Evolutionary conservation across 1,284 basidiomycete species (phyloP).

Genomic region (Lignosus rhinocerotis): DNA sequence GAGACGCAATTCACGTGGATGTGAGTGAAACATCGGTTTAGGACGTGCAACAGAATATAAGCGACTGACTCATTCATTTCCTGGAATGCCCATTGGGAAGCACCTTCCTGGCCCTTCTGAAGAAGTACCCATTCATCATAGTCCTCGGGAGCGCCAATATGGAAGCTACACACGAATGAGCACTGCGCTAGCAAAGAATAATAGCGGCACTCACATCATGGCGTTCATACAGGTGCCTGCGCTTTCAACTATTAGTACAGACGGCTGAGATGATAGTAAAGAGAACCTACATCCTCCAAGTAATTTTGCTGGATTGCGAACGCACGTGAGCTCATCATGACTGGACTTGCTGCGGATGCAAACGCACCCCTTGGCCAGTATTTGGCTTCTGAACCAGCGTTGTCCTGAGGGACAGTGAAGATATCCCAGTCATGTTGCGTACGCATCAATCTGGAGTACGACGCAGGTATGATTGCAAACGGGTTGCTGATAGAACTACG

Average conservation of each 20-base stretch:
- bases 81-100: constrained; percentile 60
- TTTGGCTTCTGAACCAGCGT: constrained; percentile 44
- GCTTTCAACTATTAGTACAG: not conserved
- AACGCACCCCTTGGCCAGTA: constrained; percentile 64
- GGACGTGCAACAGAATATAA: no score
- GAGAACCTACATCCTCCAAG: constrained; percentile 64
- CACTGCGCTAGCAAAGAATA: not conserved
- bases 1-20: not conserved
- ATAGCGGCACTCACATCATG: constrained; percentile 48
- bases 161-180: constrained; percentile 46
- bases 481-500: constrained; percentile 25
- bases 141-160: constrained; percentile 66
- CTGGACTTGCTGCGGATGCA: not conserved
- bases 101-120: constrained; percentile 46
- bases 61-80: constrained; percentile 46
- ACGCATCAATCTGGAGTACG: constrained; percentile 39
- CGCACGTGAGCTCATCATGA: not conserved
- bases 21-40: not conserved
- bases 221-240: constrained; percentile 68
- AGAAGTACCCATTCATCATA: constrained; percentile 69
- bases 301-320: constrained; percentile 48
- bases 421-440: constrained; percentile 49
- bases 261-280: not conserved
- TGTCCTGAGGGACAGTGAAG: constrained; percentile 54
- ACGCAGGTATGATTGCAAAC: constrained; percentile 27